Percentiles rank a stretch among this genome's conserved stretches.
These are phyloP conservation scores for Xerocomellus chrysenteron DNA, from an alignment of 768 basidiomycete species.

Conservation along the genomic window DNA sequence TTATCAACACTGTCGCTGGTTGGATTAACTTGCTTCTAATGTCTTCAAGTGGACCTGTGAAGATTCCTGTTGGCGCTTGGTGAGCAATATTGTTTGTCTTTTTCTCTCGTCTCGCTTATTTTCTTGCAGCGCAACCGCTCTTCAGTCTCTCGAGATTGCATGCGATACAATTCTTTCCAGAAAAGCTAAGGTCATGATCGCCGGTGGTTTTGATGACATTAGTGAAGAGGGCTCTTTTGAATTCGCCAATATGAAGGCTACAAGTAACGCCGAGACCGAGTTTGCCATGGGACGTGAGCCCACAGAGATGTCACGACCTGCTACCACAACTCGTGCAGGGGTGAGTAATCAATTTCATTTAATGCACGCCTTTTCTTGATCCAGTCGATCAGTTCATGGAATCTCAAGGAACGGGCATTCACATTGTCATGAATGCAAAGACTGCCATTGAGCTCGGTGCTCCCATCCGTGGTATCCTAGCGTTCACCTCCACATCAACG, in stretches of 20 bases:
- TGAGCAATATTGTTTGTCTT: slow-evolving; percentile 35
- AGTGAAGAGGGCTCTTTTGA: slow-evolving; percentile 98
- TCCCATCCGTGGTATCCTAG: slow-evolving; percentile 90
- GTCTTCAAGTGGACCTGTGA: slow-evolving; percentile 96
- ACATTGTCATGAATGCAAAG: slow-evolving; percentile 95
- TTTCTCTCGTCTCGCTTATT: slow-evolving; percentile 2
- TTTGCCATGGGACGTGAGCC: slow-evolving; percentile 99
- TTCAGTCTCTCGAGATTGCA: slow-evolving; percentile 98
- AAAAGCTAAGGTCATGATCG: slow-evolving; percentile 99
- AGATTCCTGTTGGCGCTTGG: slow-evolving; percentile 99
- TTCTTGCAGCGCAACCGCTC: slow-evolving; percentile 77
- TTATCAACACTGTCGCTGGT: slow-evolving; percentile 98
- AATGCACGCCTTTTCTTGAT: neutral
- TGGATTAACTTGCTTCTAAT: slow-evolving; percentile 95
- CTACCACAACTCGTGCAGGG: slow-evolving; percentile 93
- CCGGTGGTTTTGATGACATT: slow-evolving; percentile 97
- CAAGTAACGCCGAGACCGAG: slow-evolving; percentile 94
- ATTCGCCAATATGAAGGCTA: slow-evolving; percentile 99
- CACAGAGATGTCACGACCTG: slow-evolving; percentile 97
- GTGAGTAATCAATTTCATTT: slow-evolving; percentile 42
- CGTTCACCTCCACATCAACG: slow-evolving; percentile 96
- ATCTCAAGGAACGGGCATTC: slow-evolving; percentile 93
- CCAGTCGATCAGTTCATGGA: slow-evolving; percentile 80
- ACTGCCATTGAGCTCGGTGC: slow-evolving; percentile 93
- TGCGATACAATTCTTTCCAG: slow-evolving; percentile 91